These are phyloP conservation scores for Papilionanthe hybrid DNA, from an alignment of 116 monocot genomes.

Conservation along the genomic window DNA sequence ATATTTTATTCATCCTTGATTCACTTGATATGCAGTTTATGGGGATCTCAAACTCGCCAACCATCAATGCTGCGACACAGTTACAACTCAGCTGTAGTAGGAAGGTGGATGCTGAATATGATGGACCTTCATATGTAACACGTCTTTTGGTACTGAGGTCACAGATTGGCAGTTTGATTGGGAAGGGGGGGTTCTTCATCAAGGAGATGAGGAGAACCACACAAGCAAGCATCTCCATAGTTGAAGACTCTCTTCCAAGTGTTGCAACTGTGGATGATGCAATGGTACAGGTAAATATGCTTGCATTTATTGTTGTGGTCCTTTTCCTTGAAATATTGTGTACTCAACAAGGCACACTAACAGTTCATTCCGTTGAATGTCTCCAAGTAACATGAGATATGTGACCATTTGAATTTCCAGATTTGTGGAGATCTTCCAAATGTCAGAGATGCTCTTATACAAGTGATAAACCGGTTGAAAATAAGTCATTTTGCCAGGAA, in stretches of 20 bases:
- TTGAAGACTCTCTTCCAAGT: conserved; percentile 68
- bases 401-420: conserved; percentile 25
- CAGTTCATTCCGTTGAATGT: background rate
- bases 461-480: conserved; percentile 67
- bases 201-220: conserved; percentile 79
- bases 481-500: conserved; percentile 70
- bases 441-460: conserved; percentile 64
- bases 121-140: conserved; percentile 55
- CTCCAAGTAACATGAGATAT: background rate
- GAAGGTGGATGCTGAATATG: conserved; percentile 54
- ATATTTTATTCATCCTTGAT: background rate
- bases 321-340: background rate
- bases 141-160: conserved; percentile 72
- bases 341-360: background rate
- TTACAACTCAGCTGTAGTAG: conserved; percentile 85
- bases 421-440: conserved; percentile 70
- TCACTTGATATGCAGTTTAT: conserved; percentile 44
- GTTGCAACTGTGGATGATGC: conserved; percentile 78
- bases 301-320: background rate
- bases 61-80: conserved; percentile 74
- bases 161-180: conserved; percentile 85
- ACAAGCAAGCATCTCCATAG: conserved; percentile 71
- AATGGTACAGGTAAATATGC: conserved; percentile 68
- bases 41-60: conserved; percentile 67
- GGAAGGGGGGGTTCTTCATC: conserved; percentile 81